Evolutionary conservation across 2,329 filamentous ascomycete species (phyloP), one percentile per base, ranked within the genome.

Genomic region (Penicillium sp.): DNA sequence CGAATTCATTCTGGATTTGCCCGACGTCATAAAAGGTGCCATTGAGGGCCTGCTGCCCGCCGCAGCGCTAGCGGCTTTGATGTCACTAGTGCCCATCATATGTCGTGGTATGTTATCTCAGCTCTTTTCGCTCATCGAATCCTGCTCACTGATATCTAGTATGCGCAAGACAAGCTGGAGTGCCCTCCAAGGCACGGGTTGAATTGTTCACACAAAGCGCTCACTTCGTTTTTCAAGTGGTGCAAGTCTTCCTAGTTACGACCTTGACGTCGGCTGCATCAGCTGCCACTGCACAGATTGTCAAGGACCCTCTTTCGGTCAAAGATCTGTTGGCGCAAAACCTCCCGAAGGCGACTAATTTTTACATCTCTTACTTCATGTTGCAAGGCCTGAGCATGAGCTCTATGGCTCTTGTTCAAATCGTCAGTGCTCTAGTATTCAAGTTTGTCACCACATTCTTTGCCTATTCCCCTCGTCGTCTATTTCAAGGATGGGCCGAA

Each of bases 281-380:
- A 0, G 82, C 88, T 1, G 84, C 90, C 0, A 80, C 85, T 1
- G 76, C 83, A 19, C 72, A 87, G 40, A 87, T 95, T 46, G 76
- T 85, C 23, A 60, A 86, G 1, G 70, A 90, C 39, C 91, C 91
- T 0, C 72, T 79, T 8, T 78, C 79, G 0, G 82, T 84, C 5
- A 86, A 90, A 1, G 76, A 76, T 10, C 76, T 94, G 6, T 79
- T 96, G 9, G 87, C 91, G 0, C 69, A 81, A 38, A 88, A 90
- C 59, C 77, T 99, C 2, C 94, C 94, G 16, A 89, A 87, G 61
- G 87, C 91, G 0, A 93, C 91, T 55, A 97, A 96, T 73, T 95
- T 97, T 68, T 99, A 97, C 73, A 88, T 97, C 13, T 91, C 88
- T 0, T 99, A 97, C 76, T 96, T 97, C 65, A 83, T 97, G 23